Percentiles rank a stretch among this genome's conserved stretches.
Conservation (phyloP, 768 basidiomycete species). For the Psilocybe cyanescens region DNA sequence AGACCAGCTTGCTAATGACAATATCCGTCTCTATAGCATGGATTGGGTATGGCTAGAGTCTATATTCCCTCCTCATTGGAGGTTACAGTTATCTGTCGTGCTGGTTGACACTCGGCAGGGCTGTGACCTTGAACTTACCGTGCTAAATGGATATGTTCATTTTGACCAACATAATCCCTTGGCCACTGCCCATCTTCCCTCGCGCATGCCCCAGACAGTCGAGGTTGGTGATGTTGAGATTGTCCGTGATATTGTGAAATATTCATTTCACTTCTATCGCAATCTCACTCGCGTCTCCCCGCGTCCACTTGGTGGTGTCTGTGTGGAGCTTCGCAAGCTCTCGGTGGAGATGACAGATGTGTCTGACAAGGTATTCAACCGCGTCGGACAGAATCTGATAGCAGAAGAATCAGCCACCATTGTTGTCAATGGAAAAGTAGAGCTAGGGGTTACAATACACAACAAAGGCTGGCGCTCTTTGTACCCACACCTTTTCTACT, state of each 20-base stretch:
- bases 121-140: background rate
- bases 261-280: background rate
- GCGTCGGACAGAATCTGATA: slow-evolving; percentile 31
- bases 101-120: background rate
- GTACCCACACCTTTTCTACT: slow-evolving; percentile 45
- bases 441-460: slow-evolving; percentile 32
- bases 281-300: background rate
- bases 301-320: slow-evolving; percentile 25
- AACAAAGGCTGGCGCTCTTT: slow-evolving; percentile 33
- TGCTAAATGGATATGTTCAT: background rate
- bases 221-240: background rate
- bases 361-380: slow-evolving; percentile 22
- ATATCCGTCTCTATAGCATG: slow-evolving; percentile 28
- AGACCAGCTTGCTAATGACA: slow-evolving; percentile 13
- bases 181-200: background rate
- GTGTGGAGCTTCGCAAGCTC: slow-evolving; percentile 34
- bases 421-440: slow-evolving; percentile 19
- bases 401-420: slow-evolving; percentile 29
- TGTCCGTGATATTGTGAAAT: background rate
- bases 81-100: background rate
- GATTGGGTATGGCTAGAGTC: slow-evolving; percentile 30
- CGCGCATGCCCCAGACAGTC: background rate
- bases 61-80: slow-evolving; percentile 20
- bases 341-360: slow-evolving; percentile 21
- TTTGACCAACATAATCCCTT: background rate